Evolutionary conservation across 495 filamentous ascomycete genomes (phyloP).

Genomic region (Achaetomiella virescens): DNA sequence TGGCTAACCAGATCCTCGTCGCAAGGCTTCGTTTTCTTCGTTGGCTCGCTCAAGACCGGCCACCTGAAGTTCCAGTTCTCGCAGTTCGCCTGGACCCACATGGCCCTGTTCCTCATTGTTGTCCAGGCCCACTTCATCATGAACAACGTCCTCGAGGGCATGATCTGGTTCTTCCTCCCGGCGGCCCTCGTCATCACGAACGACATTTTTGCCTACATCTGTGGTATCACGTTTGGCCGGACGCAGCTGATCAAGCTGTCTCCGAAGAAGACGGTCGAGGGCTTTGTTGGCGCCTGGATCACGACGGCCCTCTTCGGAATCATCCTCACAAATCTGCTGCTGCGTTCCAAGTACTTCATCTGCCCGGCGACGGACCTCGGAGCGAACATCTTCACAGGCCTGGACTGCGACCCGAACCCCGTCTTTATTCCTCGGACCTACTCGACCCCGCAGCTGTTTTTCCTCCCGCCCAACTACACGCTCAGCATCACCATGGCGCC

Average conservation of each 20-base stretch:
- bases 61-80: slow-evolving; percentile 98
- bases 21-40: slow-evolving; percentile 96
- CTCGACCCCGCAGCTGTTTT: slow-evolving; percentile 64
- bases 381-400: slow-evolving; percentile 83
- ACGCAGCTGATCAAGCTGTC: slow-evolving; percentile 97
- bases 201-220: slow-evolving; percentile 97
- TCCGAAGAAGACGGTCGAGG: slow-evolving; percentile 99
- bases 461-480: slow-evolving; percentile 48
- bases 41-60: slow-evolving; percentile 88
- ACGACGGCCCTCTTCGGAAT: slow-evolving; percentile 85
- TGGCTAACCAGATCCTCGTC: neutral
- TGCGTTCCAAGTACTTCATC: slow-evolving; percentile 94
- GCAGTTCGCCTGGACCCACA: slow-evolving; percentile 98
- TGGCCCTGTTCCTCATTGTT: slow-evolving; percentile 96
- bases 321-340: slow-evolving; percentile 77
- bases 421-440: slow-evolving; percentile 80
- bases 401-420: slow-evolving; percentile 87
- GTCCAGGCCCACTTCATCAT: slow-evolving; percentile 99
- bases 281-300: slow-evolving; percentile 94
- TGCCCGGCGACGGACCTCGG: slow-evolving; percentile 97
- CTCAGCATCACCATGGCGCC: slow-evolving; percentile 63
- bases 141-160: slow-evolving; percentile 99
- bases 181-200: slow-evolving; percentile 95
- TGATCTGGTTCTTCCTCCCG: slow-evolving; percentile 99
- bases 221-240: slow-evolving; percentile 92